Conservation (phyloP, 2,329 filamentous ascomycete genomes). For the Rhinocladiella similis region DNA sequence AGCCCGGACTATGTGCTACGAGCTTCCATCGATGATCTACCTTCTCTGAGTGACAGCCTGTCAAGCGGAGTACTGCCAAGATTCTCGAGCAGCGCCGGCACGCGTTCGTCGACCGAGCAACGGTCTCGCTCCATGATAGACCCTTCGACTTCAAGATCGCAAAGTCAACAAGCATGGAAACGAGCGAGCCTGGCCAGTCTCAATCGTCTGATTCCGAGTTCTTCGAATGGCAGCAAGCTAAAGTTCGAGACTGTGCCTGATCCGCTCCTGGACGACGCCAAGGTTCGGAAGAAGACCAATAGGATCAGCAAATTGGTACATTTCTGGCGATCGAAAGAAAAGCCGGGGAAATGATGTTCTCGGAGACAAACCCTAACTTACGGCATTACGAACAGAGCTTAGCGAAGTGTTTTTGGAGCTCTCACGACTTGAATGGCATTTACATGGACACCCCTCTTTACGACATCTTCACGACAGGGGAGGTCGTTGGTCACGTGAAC, state of each 20-base stretch:
- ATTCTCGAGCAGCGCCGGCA: slow-evolving; percentile 45
- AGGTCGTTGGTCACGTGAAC: not conserved
- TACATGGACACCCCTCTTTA: slow-evolving; percentile 14
- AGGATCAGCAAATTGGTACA: slow-evolving; percentile 50
- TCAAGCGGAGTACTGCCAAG: slow-evolving; percentile 47
- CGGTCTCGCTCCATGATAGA: slow-evolving; percentile 47
- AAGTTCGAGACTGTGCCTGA: slow-evolving; percentile 36
- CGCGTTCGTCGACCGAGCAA: slow-evolving; percentile 42
- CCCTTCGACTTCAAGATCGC: slow-evolving; percentile 40
- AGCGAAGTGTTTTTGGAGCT: slow-evolving; percentile 11
- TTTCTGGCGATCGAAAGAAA: slow-evolving; percentile 52
- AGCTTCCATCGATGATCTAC: slow-evolving; percentile 50
- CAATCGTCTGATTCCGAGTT: slow-evolving; percentile 46
- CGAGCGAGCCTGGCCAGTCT: slow-evolving; percentile 51
- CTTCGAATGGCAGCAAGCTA: slow-evolving; percentile 40
- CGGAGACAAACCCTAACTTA: slow-evolving; percentile 3
- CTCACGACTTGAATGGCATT: slow-evolving; percentile 16
- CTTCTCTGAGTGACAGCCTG: slow-evolving; percentile 50
- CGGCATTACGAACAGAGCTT: slow-evolving; percentile 22
- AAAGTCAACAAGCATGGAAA: slow-evolving; percentile 38
- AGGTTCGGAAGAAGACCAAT: slow-evolving; percentile 46
- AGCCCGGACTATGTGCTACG: slow-evolving; percentile 39
- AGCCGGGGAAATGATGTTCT: slow-evolving; percentile 34
- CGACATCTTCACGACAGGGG: slow-evolving; percentile 16
- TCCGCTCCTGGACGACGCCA: slow-evolving; percentile 38